These are phyloP conservation scores for Xylaria sp. DNA, from an alignment of 2,329 filamentous ascomycete genomes.

Conservation along the genomic window DNA sequence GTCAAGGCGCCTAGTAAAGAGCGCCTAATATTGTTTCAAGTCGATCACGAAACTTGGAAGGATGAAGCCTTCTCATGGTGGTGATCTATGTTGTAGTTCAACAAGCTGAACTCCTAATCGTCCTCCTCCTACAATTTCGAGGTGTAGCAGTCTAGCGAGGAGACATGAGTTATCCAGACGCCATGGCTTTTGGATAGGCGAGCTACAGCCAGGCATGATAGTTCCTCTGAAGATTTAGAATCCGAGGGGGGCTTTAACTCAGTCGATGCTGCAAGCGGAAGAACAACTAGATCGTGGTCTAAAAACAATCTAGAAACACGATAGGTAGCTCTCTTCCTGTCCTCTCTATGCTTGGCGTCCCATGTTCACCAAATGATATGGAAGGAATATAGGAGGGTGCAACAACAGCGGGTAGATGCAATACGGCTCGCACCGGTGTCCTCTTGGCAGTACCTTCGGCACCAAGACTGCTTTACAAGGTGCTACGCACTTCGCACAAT, in stretches of 20 bases:
- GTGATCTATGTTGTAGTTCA: background rate
- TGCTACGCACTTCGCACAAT: background rate
- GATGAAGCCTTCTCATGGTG: background rate
- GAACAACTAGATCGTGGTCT: background rate
- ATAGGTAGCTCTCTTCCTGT: background rate
- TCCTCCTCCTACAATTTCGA: background rate
- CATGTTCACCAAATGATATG: background rate
- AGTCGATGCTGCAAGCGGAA: background rate
- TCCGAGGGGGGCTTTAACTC: background rate
- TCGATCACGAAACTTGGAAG: background rate
- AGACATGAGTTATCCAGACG: background rate
- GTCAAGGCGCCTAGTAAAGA: slow-evolving; percentile 5
- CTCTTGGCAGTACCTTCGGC: background rate
- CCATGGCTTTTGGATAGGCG: background rate
- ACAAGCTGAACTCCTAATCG: background rate
- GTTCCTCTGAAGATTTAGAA: background rate
- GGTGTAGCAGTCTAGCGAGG: background rate
- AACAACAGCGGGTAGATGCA: background rate
- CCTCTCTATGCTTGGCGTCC: background rate
- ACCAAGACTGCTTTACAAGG: background rate
- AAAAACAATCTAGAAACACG: background rate
- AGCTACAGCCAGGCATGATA: too few species aligned
- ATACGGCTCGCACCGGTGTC: background rate
- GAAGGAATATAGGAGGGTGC: background rate
- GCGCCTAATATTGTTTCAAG: slow-evolving; percentile 14